Evolutionary conservation across 805 yeast species (phyloP).

Genomic region (Hanseniaspora mollemarum): DNA sequence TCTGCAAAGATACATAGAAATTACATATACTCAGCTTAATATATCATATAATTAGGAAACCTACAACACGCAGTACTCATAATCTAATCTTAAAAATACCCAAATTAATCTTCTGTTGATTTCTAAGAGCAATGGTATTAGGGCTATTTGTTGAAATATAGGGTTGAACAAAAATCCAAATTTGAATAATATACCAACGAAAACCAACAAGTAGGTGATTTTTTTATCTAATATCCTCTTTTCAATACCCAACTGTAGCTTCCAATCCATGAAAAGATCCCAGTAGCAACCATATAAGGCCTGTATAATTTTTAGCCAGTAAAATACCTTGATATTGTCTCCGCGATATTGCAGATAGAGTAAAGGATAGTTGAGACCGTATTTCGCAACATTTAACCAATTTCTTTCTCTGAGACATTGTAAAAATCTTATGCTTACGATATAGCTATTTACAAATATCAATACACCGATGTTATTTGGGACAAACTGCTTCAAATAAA

Average conservation of each 20-base stretch:
- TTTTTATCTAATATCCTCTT: conserved; percentile 22
- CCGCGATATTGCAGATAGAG: conserved; percentile 26
- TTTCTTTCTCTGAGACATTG: conserved; percentile 71
- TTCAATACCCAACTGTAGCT: conserved; percentile 39
- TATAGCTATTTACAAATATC: conserved; percentile 36
- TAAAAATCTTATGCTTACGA: conserved; percentile 61
- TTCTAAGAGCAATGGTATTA: conserved; percentile 61
- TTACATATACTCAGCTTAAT: too few species aligned
- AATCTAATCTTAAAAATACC: conserved; percentile 75
- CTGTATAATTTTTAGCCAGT: conserved; percentile 43
- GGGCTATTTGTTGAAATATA: conserved; percentile 34
- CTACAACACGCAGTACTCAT: conserved; percentile 40
- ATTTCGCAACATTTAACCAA: conserved; percentile 63
- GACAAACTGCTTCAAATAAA: conserved; percentile 10
- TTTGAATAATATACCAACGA: conserved; percentile 53
- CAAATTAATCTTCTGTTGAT: conserved; percentile 77
- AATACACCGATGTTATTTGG: conserved; percentile 20
- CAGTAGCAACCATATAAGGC: conserved; percentile 73
- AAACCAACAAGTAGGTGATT: conserved; percentile 45
- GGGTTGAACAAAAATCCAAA: conserved; percentile 51
- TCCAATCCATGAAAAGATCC: conserved; percentile 91
- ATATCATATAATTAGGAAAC: too few species aligned
- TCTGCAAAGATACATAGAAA: too few species aligned
- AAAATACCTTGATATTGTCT: conserved; percentile 23
- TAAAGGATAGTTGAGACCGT: conserved; percentile 52